Base-by-base conservation (phyloP, 306 rosid species). In the Amphicarpaea edgeworthii region DNA sequence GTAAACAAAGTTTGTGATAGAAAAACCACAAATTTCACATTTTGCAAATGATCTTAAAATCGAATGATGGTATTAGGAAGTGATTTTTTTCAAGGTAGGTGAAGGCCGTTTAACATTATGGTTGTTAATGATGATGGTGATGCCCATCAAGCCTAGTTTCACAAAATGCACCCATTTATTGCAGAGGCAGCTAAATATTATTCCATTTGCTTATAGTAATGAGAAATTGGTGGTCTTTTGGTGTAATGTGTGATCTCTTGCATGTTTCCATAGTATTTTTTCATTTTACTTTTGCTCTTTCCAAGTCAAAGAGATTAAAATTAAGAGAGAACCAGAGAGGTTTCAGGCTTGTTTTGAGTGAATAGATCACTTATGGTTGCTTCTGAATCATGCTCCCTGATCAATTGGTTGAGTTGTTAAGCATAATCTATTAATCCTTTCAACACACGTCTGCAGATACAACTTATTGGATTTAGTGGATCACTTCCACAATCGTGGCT, bases 401-500 rank as follows among this genome's bases (percentile, higher is more conserved):
- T 77, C 45, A 74, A 8, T 73, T 21, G 61, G 57, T 47, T 47
- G 32, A 28, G 41, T n/a, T 75, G 75, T 73, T 68, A 62, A 72
- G 55, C 78, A 60, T 57, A 63, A 28, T 38, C 50, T 63, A 41
- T 60, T 83, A 58, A 61, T 68, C 72, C 70, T 66, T 59, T 73
- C 64, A 69, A 79, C 12, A 57, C 75, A 34, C 77, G 59, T 80
- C 58, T 26, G 62, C 93, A 95, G 99, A 77, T 95, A 92, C 83
- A 92, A 92, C 88, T 83, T 95, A 66, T 3, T 32, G 70, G 87
- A 86, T 59, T 86, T 95, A 47, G 87, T 95, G 17, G 93, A 90
- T 75, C 99, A 95, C 88, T 92, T 95, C 54, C 76, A 95, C 84
- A 83, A 62, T 7, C 87, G 97, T 68, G 99, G 99, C 76, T 81